Percentiles rank a stretch among this genome's conserved stretches.
These are phyloP conservation scores for Uncinocarpus reesii DNA, from an alignment of 2,329 filamentous ascomycete species.

Conservation along the genomic window DNA sequence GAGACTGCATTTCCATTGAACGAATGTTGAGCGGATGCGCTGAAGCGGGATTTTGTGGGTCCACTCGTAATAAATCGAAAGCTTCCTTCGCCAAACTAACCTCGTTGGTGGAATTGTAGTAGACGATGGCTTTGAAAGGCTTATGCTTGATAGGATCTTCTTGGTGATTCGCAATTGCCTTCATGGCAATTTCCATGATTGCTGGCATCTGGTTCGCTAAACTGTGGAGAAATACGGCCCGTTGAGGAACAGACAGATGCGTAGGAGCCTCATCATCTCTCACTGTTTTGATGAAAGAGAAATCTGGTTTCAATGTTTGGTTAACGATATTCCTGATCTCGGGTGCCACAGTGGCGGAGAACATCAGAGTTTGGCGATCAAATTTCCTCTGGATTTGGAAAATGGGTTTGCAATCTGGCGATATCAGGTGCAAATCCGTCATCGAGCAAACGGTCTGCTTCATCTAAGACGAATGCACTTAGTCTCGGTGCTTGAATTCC, in stretches of 20 bases:
- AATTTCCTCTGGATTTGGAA: conserved; percentile 56
- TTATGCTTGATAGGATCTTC: conserved; percentile 28
- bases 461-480: conserved; percentile 52
- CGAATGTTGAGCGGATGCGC: conserved; percentile 25
- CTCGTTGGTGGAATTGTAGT: conserved; percentile 69
- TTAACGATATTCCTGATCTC: conserved; percentile 73
- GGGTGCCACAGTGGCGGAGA: conserved; percentile 82
- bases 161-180: conserved; percentile 43
- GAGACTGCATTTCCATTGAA: conserved; percentile 63
- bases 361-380: conserved; percentile 81
- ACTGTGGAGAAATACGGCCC: conserved; percentile 54
- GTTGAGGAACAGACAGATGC: conserved; percentile 74
- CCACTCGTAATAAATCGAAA: conserved; percentile 43
- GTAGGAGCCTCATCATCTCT: conserved; percentile 70
- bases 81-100: conserved; percentile 55
- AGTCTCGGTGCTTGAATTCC: conserved; percentile 55
- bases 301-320: conserved; percentile 66
- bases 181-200: conserved; percentile 63
- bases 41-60: conserved; percentile 25
- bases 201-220: conserved; percentile 69
- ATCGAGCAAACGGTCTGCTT: conserved; percentile 58
- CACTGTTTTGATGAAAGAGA: conserved; percentile 87
- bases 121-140: conserved; percentile 95
- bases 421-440: conserved; percentile 59
- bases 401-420: conserved; percentile 46